Evolutionary conservation across 2,329 filamentous ascomycete genomes (phyloP).

Genomic region (Tolypocladium nubicola): DNA sequence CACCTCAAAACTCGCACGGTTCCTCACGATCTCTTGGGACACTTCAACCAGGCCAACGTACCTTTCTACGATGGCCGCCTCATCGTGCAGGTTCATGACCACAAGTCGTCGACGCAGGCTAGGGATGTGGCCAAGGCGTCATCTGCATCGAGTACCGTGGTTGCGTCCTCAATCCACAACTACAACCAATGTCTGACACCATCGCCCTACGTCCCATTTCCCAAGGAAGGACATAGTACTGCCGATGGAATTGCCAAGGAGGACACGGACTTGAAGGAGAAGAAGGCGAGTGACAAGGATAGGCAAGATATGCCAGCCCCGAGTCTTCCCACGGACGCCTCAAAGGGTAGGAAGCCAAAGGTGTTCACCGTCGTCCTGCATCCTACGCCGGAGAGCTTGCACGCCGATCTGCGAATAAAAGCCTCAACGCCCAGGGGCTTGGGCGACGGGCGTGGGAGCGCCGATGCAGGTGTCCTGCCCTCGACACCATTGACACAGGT

Average conservation of each 20-base stretch:
- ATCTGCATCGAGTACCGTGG: slow-evolving; percentile 48
- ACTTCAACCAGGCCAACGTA: slow-evolving; percentile 61
- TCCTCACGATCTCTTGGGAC: slow-evolving; percentile 79
- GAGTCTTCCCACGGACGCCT: slow-evolving; percentile 32
- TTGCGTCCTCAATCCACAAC: slow-evolving; percentile 81
- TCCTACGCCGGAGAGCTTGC: slow-evolving; percentile 66
- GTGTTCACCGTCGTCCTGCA: slow-evolving; percentile 74
- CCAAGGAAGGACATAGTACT: slow-evolving; percentile 41
- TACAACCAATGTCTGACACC: slow-evolving; percentile 85
- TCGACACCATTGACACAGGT: slow-evolving; percentile 54
- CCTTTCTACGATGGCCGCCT: slow-evolving; percentile 90
- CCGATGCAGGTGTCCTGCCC: slow-evolving; percentile 44
- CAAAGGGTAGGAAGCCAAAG: slow-evolving; percentile 44
- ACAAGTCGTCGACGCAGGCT: slow-evolving; percentile 54
- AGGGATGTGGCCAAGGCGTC: slow-evolving; percentile 44
- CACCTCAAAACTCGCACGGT: slow-evolving; percentile 68
- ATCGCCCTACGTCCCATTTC: slow-evolving; percentile 73
- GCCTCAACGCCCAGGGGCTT: slow-evolving; percentile 54
- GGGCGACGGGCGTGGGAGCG: slow-evolving; percentile 19
- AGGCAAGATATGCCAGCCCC: slow-evolving; percentile 50
- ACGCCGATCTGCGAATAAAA: slow-evolving; percentile 67
- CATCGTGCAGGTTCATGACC: slow-evolving; percentile 89
- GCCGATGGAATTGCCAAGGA: slow-evolving; percentile 19
- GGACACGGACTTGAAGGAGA: slow-evolving; percentile 21
- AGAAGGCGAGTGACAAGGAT: slow-evolving; percentile 27